Evolutionary conservation across 192 early-diverging fungal species (phyloP).

Genomic region (Entomortierella beljakovae): DNA sequence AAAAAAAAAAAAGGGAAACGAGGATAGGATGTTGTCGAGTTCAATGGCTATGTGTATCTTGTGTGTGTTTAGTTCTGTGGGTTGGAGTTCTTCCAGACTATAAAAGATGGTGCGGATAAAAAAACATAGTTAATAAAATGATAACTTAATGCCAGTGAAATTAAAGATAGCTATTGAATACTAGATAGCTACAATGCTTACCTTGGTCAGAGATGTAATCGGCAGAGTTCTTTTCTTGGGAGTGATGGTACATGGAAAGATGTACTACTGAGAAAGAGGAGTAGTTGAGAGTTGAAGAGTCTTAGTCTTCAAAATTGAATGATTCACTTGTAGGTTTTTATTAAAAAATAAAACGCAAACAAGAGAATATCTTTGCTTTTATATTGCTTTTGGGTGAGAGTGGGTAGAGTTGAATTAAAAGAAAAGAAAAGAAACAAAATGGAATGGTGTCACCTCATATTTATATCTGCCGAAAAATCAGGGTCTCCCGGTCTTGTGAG

Average conservation of each 20-base stretch:
- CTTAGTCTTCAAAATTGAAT: neutral
- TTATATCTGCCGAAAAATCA: constrained; percentile 9
- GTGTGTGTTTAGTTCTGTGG: constrained; percentile 50
- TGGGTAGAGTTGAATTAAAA: neutral
- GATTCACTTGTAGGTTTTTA: constrained; percentile 11
- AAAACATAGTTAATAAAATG: neutral
- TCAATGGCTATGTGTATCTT: constrained; percentile 16
- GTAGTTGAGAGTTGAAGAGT: constrained; percentile 7
- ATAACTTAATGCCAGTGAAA: too few species aligned
- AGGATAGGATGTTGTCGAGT: constrained; percentile 2
- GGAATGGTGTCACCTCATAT: neutral
- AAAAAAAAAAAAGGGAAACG: constrained; percentile 33
- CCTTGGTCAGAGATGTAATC: constrained; percentile 94
- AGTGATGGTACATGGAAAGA: constrained; percentile 81
- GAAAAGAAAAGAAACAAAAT: neutral
- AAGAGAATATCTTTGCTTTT: neutral
- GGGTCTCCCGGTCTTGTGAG: too few species aligned
- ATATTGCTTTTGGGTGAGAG: neutral
- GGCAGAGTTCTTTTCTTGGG: constrained; percentile 85
- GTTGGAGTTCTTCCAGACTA: constrained; percentile 58
- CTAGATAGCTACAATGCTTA: constrained; percentile 29
- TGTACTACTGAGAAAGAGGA: constrained; percentile 41
- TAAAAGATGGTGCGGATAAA: neutral
- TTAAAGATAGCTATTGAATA: neutral
- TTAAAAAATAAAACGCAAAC: constrained; percentile 28